A percentile compares a stretch with the other conserved stretches of the same genome.
Conservation (phyloP, 768 basidiomycete species). For the Naganishia vaughanmartiniae region DNA sequence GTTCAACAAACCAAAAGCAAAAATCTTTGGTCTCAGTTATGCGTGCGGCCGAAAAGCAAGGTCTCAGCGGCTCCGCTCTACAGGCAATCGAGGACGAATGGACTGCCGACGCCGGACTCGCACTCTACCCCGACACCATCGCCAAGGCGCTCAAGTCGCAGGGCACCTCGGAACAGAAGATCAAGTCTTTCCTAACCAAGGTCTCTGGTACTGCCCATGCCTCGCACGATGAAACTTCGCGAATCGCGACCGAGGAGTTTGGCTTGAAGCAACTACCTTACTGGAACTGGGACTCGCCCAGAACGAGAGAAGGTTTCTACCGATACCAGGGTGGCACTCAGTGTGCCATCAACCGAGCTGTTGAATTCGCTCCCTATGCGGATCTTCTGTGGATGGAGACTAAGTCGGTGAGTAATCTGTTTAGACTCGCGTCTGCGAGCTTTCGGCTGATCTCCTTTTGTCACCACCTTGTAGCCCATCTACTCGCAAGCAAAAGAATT, state of each 20-base stretch:
- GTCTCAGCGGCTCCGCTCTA: conserved; percentile 73
- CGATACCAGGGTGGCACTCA: conserved; percentile 95
- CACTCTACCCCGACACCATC: conserved; percentile 70
- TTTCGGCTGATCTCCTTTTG: background rate
- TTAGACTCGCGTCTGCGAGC: background rate
- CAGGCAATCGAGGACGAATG: conserved; percentile 87
- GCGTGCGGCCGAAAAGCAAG: conserved; percentile 75
- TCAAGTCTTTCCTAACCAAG: conserved; percentile 62
- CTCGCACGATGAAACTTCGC: conserved; percentile 68
- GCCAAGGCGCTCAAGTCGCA: conserved; percentile 61
- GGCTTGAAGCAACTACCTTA: conserved; percentile 67
- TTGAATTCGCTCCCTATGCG: conserved; percentile 90
- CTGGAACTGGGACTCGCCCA: conserved; percentile 93
- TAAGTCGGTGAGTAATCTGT: conserved; percentile 57
- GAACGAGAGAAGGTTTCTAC: conserved; percentile 94
- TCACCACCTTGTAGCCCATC: conserved; percentile 59
- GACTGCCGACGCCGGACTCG: conserved; percentile 70
- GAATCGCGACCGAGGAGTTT: conserved; percentile 75
- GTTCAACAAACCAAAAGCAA: conserved; percentile 72
- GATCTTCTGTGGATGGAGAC: conserved; percentile 60
- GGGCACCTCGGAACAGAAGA: conserved; percentile 55
- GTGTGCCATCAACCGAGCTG: conserved; percentile 84
- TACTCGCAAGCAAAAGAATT: conserved; percentile 88
- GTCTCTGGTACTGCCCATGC: conserved; percentile 58
- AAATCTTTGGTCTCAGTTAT: conserved; percentile 72